Conservation (phyloP, 1,284 basidiomycete species). For the Moesziomyces antarcticus region DNA sequence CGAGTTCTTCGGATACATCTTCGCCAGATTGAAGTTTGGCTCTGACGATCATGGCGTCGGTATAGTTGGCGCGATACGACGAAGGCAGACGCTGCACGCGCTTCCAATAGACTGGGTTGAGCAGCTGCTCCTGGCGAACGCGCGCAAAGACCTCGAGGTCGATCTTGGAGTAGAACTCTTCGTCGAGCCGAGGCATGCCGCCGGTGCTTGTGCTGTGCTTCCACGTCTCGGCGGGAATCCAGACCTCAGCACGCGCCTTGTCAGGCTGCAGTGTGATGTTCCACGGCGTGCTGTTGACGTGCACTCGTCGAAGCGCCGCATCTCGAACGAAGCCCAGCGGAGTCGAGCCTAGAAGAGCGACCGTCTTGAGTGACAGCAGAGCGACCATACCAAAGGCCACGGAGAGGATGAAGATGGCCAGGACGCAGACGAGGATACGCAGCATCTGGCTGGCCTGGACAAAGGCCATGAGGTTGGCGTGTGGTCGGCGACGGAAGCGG, state of each 20-base stretch:
- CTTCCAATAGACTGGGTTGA: constrained; percentile 32
- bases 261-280: constrained; percentile 34
- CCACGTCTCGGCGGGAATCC: constrained; percentile 14
- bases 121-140: constrained; percentile 12
- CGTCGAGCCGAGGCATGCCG: background rate
- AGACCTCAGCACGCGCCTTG: constrained; percentile 23
- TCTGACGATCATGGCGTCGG: constrained; percentile 18
- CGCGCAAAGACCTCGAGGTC: constrained; percentile 25
- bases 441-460: constrained; percentile 39
- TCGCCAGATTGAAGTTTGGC: constrained; percentile 22
- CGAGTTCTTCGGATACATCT: constrained; percentile 25
- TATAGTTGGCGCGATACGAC: constrained; percentile 25
- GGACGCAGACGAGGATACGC: constrained; percentile 29
- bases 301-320: constrained; percentile 21
- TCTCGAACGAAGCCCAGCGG: constrained; percentile 25
- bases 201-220: constrained; percentile 4
- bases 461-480: constrained; percentile 33
- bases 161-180: background rate
- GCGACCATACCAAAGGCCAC: constrained; percentile 17
- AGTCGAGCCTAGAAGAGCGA: constrained; percentile 20
- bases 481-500: constrained; percentile 23
- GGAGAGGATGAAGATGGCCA: constrained; percentile 17
- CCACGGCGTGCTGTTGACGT: constrained; percentile 18
- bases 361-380: constrained; percentile 6
- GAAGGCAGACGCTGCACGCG: constrained; percentile 14